These are phyloP conservation scores for Claviceps sp. DNA, from an alignment of 2,329 filamentous ascomycete genomes.

Conservation along the genomic window DNA sequence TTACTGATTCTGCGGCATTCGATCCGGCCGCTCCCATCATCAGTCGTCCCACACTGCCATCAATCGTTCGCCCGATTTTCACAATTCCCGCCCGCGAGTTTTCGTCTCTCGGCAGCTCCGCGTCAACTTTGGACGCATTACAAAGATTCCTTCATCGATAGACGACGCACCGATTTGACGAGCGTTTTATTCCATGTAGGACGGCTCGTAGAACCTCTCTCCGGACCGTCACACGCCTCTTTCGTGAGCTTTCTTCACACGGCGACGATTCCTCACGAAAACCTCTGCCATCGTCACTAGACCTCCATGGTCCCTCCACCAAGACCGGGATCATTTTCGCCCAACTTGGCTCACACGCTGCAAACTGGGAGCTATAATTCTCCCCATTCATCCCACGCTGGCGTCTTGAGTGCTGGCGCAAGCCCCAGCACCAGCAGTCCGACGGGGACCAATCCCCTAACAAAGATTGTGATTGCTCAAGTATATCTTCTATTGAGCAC, in stretches of 20 bases:
- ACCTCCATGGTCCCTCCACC: slow-evolving; percentile 45
- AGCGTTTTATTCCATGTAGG: slow-evolving; percentile 21
- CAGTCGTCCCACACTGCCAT: neutral
- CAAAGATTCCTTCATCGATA: neutral
- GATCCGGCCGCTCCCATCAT: slow-evolving; percentile 2
- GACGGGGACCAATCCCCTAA: slow-evolving; percentile 54
- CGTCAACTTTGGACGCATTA: neutral
- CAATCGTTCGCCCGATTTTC: neutral
- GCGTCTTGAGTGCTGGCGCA: slow-evolving; percentile 44
- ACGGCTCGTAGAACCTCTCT: slow-evolving; percentile 13
- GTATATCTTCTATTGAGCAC: slow-evolving; percentile 88
- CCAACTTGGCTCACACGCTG: slow-evolving; percentile 44
- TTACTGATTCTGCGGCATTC: slow-evolving; percentile 13
- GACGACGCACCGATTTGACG: slow-evolving; percentile 5
- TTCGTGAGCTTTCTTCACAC: slow-evolving; percentile 22
- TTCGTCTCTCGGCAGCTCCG: neutral
- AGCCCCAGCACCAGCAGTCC: slow-evolving; percentile 50
- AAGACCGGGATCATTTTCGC: slow-evolving; percentile 52
- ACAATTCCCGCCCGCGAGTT: neutral
- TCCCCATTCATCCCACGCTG: slow-evolving; percentile 42
- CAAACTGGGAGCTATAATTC: slow-evolving; percentile 44
- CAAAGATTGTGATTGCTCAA: slow-evolving; percentile 91
- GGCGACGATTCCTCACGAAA: slow-evolving; percentile 22
- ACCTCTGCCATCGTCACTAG: slow-evolving; percentile 20
- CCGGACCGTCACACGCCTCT: slow-evolving; percentile 15